Conservation (phyloP, 2,329 filamentous ascomycete genomes). For the Ophiostoma montium region DNA sequence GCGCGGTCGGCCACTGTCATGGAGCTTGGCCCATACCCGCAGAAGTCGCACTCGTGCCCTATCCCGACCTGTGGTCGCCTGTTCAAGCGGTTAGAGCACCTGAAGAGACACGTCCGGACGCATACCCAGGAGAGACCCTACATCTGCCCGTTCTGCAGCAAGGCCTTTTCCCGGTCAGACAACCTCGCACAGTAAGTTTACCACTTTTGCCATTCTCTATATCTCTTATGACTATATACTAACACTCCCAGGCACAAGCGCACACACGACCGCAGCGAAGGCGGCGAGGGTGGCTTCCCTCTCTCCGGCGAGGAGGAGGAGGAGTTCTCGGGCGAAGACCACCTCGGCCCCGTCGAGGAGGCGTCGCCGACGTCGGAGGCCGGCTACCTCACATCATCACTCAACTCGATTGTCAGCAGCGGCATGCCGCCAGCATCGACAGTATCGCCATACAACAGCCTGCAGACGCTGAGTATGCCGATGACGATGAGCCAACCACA, state of each 20-base stretch:
- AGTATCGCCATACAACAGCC: conserved; percentile 36
- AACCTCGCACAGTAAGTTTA: conserved; percentile 86
- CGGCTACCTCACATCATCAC: conserved; percentile 42
- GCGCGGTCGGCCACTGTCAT: conserved; percentile 91
- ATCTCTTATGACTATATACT: conserved; percentile 19
- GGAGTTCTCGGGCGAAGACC: conserved; percentile 68
- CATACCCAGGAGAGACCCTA: conserved; percentile 99
- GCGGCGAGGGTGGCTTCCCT: conserved; percentile 41
- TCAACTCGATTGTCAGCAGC: conserved; percentile 30
- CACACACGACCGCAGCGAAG: conserved; percentile 51
- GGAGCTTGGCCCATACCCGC: conserved; percentile 90
- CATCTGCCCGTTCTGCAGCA: conserved; percentile 94
- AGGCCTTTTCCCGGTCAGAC: conserved; percentile 96
- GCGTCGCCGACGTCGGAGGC: conserved; percentile 59
- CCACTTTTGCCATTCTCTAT: conserved; percentile 24
- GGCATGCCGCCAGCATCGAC: conserved; percentile 15
- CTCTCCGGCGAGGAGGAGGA: conserved; percentile 76
- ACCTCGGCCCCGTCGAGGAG: conserved; percentile 67
- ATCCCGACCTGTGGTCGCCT: conserved; percentile 93
- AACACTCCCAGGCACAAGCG: conserved; percentile 60
- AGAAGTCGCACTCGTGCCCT: conserved; percentile 98
- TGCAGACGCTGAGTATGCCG: conserved; percentile 49
- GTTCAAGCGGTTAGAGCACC: conserved; percentile 97
- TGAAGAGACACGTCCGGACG: conserved; percentile 97
- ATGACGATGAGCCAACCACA: conserved; percentile 46